Evolutionary conservation across 768 basidiomycete genomes (phyloP).

Genomic region (Chlorophyllum brunneum): DNA sequence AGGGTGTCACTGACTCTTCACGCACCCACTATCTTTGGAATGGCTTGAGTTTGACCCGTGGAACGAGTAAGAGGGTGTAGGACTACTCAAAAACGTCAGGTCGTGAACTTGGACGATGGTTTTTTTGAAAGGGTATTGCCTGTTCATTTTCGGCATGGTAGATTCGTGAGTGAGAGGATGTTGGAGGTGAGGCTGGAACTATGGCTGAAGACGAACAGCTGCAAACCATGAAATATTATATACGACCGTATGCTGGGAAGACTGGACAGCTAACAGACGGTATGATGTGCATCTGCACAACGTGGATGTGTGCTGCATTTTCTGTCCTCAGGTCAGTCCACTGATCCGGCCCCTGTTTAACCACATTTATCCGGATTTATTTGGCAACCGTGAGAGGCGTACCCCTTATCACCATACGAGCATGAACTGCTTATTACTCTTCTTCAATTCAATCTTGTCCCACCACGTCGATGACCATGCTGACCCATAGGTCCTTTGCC

Average conservation of each 20-base stretch:
- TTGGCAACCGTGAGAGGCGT: not conserved
- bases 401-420: not conserved
- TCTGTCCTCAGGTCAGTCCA: not conserved
- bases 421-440: not conserved
- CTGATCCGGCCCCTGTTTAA: constrained; percentile 3
- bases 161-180: not conserved
- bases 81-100: constrained; percentile 15
- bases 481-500: constrained; percentile 21
- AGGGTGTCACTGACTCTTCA: constrained; percentile 6
- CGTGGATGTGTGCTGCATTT: constrained; percentile 10
- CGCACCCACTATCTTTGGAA: constrained; percentile 36
- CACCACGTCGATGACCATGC: constrained; percentile 20
- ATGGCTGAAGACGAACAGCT: constrained; percentile 4
- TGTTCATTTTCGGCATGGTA: constrained; percentile 11
- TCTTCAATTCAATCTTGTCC: too few relatives aligned
- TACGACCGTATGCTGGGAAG: not conserved
- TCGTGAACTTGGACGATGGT: not conserved
- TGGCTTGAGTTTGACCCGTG: constrained; percentile 37
- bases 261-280: not conserved
- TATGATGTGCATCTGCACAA: constrained; percentile 1
- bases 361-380: not conserved
- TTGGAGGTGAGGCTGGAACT: not conserved
- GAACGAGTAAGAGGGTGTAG: constrained; percentile 29
- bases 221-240: constrained; percentile 18
- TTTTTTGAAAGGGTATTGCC: constrained; percentile 6